phyloP scores from a whole-genome alignment of 2,329 filamentous ascomycete species.

The Fusarium sacchari region DNA sequence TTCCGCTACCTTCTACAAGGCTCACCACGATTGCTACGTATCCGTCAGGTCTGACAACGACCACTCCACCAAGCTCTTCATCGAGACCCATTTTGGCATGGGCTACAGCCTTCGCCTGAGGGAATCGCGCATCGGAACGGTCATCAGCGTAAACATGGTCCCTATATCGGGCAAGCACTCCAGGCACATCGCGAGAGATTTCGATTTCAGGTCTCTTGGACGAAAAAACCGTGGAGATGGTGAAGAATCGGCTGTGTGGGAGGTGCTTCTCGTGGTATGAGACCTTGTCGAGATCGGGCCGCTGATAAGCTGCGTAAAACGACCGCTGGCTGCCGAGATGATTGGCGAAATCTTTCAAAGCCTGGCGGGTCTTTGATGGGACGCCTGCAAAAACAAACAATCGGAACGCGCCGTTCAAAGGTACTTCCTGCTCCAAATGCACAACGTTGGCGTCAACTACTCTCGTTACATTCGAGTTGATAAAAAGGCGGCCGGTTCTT shows the following conservation, averaged over 20 bases:
- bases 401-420: conserved; percentile 87
- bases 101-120: conserved; percentile 75
- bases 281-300: conserved; percentile 69
- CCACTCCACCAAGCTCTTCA: conserved; percentile 77
- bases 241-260: conserved; percentile 85
- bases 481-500: conserved; percentile 78
- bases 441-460: conserved; percentile 91
- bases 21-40: conserved; percentile 82
- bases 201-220: conserved; percentile 75
- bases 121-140: conserved; percentile 75
- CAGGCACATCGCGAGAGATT: conserved; percentile 76
- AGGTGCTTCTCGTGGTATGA: conserved; percentile 84
- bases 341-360: conserved; percentile 75
- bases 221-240: conserved; percentile 80
- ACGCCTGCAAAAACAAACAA: conserved; percentile 87
- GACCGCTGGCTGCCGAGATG: conserved; percentile 72
- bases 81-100: conserved; percentile 89
- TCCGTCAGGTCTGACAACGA: conserved; percentile 87
- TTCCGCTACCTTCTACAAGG: conserved; percentile 79
- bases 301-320: conserved; percentile 75
- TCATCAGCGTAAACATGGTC: conserved; percentile 91
- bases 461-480: conserved; percentile 83
- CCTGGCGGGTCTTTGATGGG: conserved; percentile 65
- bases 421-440: conserved; percentile 89
- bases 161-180: conserved; percentile 76